Evolutionary conservation across 2,329 filamentous ascomycete genomes (phyloP), one percentile per base, ranked within the genome.

Genomic region (Alternaria sp.): DNA sequence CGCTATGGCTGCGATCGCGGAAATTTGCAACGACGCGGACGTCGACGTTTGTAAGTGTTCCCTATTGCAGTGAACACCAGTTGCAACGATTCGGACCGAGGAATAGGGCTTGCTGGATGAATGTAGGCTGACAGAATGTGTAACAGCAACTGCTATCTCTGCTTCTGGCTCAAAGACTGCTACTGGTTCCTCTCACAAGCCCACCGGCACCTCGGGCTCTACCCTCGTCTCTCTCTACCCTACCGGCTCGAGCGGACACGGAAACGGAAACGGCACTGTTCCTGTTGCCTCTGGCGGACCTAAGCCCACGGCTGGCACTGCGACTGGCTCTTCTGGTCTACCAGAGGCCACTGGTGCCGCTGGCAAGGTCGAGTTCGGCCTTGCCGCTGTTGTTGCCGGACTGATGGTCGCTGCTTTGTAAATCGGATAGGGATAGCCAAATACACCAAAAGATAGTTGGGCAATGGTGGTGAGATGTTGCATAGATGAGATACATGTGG

Each of bases 21-120:
- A 75, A 34, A 65, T 74, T 36, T 76, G 74, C 59, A 69, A 71
- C 22, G 63, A 55, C 4, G 61, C 59, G 36, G 71, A 68, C 8
- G 69, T 74, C 18, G 62, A 75, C 64, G 66, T 75, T 61, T 61
- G 74, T 76, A 71, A 41, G 74, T 74, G 42, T 32, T 39, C 38
- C 18, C 20, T 49, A 6, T 36, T 38, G 51, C 28, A 5, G 26
- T 16, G 28, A 49, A 30, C n/a, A 34, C 24, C n/a, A 30, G 24
- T 18, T 12, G 14, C n/a, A 22, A 53, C 14, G 8, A 53, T 32
- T 28, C 5, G 14, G 14, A 18, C 18, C 7, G 11, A 38, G 12
- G 12, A 51, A 30, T 22, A 26, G 12, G 9, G 28, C 24, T 28
- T 12, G 22, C 38, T 36, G 26, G 20, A 38, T 18, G 18, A 18